A percentile compares a stretch with the other conserved stretches of the same genome.
phyloP scores from a whole-genome alignment of 345 rosid species.

The Syzygium oleosum region DNA sequence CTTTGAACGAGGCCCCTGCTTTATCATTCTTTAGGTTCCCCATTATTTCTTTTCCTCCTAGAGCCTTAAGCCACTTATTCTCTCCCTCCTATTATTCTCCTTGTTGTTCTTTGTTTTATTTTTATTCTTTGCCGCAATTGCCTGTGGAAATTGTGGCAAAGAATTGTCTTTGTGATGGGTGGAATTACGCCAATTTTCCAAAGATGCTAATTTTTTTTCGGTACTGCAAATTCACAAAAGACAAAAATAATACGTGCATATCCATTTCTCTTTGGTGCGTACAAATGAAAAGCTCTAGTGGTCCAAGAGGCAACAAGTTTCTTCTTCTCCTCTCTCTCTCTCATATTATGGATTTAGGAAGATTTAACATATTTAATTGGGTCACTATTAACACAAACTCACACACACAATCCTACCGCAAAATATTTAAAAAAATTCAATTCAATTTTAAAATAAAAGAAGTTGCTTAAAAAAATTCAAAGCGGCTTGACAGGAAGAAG shows the following conservation, averaged over 20 bases:
- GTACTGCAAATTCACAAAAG: background rate
- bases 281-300: background rate
- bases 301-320: too few species aligned
- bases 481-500: background rate
- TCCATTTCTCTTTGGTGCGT: background rate
- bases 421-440: background rate
- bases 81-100: background rate
- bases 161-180: slow-evolving; percentile 4
- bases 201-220: background rate
- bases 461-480: background rate
- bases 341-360: background rate
- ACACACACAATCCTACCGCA: background rate
- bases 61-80: background rate
- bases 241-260: background rate
- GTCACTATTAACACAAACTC: background rate
- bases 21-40: background rate
- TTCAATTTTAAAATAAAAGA: background rate
- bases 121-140: background rate
- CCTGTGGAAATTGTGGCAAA: slow-evolving; percentile 9
- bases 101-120: background rate
- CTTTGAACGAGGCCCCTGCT: background rate
- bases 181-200: background rate
- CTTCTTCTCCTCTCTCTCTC: too few species aligned
- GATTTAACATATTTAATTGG: background rate
- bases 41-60: background rate